These are phyloP conservation scores for Teunomyces kruisii DNA, from an alignment of 805 yeast genomes.

Conservation along the genomic window DNA sequence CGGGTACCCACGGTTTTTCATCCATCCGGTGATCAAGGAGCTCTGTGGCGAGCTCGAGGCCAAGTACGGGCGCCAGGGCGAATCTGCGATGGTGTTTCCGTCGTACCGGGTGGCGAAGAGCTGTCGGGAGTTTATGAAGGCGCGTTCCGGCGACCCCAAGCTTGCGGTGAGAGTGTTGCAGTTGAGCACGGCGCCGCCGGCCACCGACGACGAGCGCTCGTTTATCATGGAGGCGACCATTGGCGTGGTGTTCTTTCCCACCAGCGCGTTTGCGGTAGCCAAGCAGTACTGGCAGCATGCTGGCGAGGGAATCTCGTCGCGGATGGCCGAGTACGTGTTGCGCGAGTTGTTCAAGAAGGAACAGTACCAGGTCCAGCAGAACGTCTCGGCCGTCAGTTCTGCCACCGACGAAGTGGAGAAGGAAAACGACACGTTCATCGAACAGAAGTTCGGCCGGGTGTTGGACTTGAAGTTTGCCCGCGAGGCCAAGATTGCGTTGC, in stretches of 20 bases:
- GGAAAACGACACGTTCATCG: constrained; percentile 69
- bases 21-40: constrained; percentile 62
- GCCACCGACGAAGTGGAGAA: constrained; percentile 35
- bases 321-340: constrained; percentile 82
- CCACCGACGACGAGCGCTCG: constrained; percentile 55
- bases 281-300: constrained; percentile 95
- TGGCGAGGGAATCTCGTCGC: constrained; percentile 94
- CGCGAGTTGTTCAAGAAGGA: constrained; percentile 47
- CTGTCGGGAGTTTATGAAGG: constrained; percentile 74
- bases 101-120: constrained; percentile 76
- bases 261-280: constrained; percentile 57
- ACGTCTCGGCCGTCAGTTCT: constrained; percentile 18
- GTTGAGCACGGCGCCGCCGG: constrained; percentile 68
- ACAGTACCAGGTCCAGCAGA: background rate
- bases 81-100: constrained; percentile 73
- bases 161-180: constrained; percentile 61
- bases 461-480: constrained; percentile 73
- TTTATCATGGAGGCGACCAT: constrained; percentile 65
- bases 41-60: constrained; percentile 53
- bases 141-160: constrained; percentile 20
- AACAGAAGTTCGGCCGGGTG: constrained; percentile 88
- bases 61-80: constrained; percentile 80
- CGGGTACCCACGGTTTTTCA: constrained; percentile 87
- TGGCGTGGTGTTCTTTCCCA: constrained; percentile 77
- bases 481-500: constrained; percentile 73